phyloP scores from a whole-genome alignment of 495 filamentous ascomycete species.

The Beverwykella pulmonaria region DNA sequence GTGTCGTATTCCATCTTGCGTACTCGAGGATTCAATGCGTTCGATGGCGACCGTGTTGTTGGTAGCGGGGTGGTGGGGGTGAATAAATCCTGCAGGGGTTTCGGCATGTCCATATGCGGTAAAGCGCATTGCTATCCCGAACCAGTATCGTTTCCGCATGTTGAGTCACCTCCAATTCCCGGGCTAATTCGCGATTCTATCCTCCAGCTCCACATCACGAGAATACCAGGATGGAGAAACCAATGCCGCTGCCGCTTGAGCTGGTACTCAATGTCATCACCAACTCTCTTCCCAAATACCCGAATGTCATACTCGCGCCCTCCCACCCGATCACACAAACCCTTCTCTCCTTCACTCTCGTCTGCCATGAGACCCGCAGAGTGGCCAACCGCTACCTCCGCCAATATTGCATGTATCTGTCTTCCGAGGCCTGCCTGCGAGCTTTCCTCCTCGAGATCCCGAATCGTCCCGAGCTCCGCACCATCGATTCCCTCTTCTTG shows the following conservation, averaged over 20 bases:
- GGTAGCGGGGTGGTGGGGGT: constrained; percentile 25
- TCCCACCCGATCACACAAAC: constrained; percentile 21
- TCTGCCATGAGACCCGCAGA: constrained; percentile 25
- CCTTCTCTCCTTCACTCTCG: constrained; percentile 24
- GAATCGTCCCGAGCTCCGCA: constrained; percentile 10
- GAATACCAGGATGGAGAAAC: constrained; percentile 9
- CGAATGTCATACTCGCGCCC: constrained; percentile 8
- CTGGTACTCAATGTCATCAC: constrained; percentile 24
- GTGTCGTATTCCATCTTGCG: constrained; percentile 54
- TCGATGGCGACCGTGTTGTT: constrained; percentile 3
- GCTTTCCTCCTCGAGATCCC: constrained; percentile 16
- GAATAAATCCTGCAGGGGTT: constrained; percentile 5
- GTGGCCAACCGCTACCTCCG: constrained; percentile 16
- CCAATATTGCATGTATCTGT: constrained; percentile 24
- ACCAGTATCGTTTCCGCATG: constrained; percentile 2
- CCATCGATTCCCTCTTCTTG: constrained; percentile 8
- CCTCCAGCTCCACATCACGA: too few relatives aligned
- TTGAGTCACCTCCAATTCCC: neutral
- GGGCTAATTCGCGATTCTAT: too few relatives aligned
- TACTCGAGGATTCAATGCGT: neutral
- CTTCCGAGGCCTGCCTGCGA: constrained; percentile 2
- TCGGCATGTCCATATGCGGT: neutral
- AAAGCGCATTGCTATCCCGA: neutral
- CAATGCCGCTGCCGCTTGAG: constrained; percentile 23
- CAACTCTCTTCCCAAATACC: constrained; percentile 7